Evolutionary conservation across 148 eudicot genomes (phyloP), one percentile per base, ranked within the genome.

Genomic region (Vaccinium darrowii): DNA sequence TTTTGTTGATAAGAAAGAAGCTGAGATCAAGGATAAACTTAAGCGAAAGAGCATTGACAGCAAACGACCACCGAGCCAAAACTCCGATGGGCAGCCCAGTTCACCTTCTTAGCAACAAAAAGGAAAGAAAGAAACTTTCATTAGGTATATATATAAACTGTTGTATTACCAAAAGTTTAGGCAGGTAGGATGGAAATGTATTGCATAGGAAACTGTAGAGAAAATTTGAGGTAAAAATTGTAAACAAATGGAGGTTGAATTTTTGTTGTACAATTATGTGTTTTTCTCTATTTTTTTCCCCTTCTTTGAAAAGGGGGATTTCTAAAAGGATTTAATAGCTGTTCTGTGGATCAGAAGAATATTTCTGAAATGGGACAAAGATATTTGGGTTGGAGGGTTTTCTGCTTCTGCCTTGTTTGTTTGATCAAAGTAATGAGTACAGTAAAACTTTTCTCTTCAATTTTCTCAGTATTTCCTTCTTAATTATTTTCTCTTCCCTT

Each of bases 1-100:
- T 84, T 92, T 94, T 84, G 85, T 92, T n/a, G 97, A 95, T 82
- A 92, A 62, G 85, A 94, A 90, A 89, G 98, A 95, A 86, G 84
- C 58, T 19, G 95, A 92, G 85, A 88, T 92, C 60, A 91, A 92
- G 87, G 94, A 90, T 14, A 85, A 83, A 63, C 86, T 92, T 27
- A 92, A 83, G 84, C 71, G 92, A 14, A 92, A 87, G 88, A 85
- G 82, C 27, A 85, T 83, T 65, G 88, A 86, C 43, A 51, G 82
- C 50, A 90, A 81, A 23, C 78, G 82, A 81, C 89, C 81, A 30
- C 83, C 77, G 72, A 88, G 89, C 77, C 86, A 72, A 51, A 82
- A 80, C 74, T 81, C 90, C 0, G 88, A 88, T 36, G 91, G 82
- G 82, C 89, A 87, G 54, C 85, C 85, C 60, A 54, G 84, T 73